Evolutionary conservation across 768 basidiomycete species (phyloP), one percentile per base, ranked within the genome.

Genomic region (Suillus discolor): DNA sequence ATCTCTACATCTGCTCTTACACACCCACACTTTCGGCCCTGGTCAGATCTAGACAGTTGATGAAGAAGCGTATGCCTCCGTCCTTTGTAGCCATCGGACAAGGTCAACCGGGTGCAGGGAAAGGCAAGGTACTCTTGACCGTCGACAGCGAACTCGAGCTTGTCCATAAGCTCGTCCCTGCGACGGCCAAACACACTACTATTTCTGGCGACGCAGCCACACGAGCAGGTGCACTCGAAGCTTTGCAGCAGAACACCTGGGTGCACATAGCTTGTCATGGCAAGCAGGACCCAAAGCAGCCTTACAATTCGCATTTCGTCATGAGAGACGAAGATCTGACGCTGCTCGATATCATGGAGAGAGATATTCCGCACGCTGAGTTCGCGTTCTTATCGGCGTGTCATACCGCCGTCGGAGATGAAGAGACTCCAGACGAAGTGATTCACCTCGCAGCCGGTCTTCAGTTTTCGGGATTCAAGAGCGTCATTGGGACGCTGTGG

Each of bases 211-310:
- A 25, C 4, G 6, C 18, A 18, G 54, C 64, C 6, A 65, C 64
- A 20, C 49, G 36, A 15, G 12, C 47, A 3, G 44, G 9, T 11
- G 64, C 64, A 2, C 57, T 60, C 4, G 25, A 60, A 16, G 41
- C 57, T n/a, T 16, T 70, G 15, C 36, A 49, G n/a, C 3, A 39
- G 34, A 54, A 69, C 51, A 18, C 39, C 31, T 67, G 65, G 41
- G 47, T 71, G 4, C 80, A 80, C 61, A 63, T 81, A 23, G 78
- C 80, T 6, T 80, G 80, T 55, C 80, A 81, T 70, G 81, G 76
- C n/a, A 59, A 69, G n/a, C 80, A 79, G 61, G 69, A 79, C 61
- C 6, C 16, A 1, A 6, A 2, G 4, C 61, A 67, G 16, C 68
- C 71, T 13, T 67, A 69, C 34, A n/a, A 70, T 47, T 62, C 61